Evolutionary conservation across 176 grass and related monocot species (phyloP).

Genomic region (Tuctoria greenei): DNA sequence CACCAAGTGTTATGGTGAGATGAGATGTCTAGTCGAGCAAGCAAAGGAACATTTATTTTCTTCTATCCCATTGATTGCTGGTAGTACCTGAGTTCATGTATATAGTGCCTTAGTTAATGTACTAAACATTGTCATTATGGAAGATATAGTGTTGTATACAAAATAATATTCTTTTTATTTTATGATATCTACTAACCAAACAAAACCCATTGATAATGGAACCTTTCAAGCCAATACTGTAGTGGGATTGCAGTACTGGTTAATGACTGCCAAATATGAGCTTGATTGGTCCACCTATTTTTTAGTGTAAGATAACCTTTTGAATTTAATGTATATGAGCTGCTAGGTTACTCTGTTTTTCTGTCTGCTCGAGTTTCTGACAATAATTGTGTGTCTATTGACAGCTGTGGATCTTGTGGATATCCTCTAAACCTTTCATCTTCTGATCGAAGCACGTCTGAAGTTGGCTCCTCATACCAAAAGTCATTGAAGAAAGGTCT

Average conservation of each 20-base stretch:
- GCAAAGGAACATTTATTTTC: background rate
- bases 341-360: background rate
- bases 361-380: conserved; percentile 11
- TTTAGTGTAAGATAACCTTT: background rate
- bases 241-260: conserved; percentile 3
- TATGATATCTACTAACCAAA: background rate
- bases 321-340: background rate
- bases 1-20: background rate
- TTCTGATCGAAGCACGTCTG: conserved; percentile 61
- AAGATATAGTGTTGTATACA: background rate
- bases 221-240: background rate
- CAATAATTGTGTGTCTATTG: conserved; percentile 32
- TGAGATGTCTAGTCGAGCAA: background rate
- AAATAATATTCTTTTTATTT: background rate
- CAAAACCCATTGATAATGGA: background rate
- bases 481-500: conserved; percentile 65
- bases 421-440: conserved; percentile 64
- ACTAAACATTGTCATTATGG: background rate
- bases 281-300: background rate
- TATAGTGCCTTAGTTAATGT: background rate
- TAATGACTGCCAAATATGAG: background rate
- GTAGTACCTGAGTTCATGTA: background rate
- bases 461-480: conserved; percentile 44
- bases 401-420: conserved; percentile 62
- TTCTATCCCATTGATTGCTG: background rate